Evolutionary conservation across 768 basidiomycete genomes (phyloP).

Genomic region (Naganishia friedmannii): DNA sequence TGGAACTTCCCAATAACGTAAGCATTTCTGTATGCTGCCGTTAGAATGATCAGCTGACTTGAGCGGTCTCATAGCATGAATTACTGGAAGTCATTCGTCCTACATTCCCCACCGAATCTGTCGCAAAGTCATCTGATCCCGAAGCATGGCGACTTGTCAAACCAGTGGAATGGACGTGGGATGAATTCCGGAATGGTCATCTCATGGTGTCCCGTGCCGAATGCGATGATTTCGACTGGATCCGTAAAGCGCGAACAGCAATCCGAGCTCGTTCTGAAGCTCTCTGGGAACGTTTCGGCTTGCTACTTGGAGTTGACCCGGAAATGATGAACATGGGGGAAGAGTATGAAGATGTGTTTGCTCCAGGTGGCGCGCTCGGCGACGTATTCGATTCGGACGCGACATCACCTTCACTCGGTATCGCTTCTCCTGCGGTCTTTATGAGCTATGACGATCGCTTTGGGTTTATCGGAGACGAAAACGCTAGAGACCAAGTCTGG

Average conservation of each 20-base stretch:
- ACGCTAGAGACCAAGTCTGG: slow-evolving; percentile 40
- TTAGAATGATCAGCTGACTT: slow-evolving; percentile 49
- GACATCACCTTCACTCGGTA: slow-evolving; percentile 23
- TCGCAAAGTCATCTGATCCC: slow-evolving; percentile 43
- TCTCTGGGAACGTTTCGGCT: slow-evolving; percentile 87
- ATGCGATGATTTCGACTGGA: slow-evolving; percentile 71
- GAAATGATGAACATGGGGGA: slow-evolving; percentile 59
- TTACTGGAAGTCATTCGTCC: slow-evolving; percentile 46
- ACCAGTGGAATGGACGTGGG: slow-evolving; percentile 65
- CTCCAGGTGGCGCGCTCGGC: slow-evolving; percentile 41
- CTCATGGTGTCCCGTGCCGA: slow-evolving; percentile 63
- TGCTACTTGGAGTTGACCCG: slow-evolving; percentile 78
- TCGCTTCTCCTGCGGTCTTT: slow-evolving; percentile 17
- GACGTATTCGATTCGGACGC: slow-evolving; percentile 35
- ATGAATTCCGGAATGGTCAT: slow-evolving; percentile 63
- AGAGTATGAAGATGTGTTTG: slow-evolving; percentile 53
- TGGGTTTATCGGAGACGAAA: slow-evolving; percentile 20
- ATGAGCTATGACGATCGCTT: slow-evolving; percentile 21
- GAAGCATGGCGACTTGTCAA: slow-evolving; percentile 59
- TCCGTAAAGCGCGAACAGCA: slow-evolving; percentile 68
- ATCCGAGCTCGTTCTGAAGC: slow-evolving; percentile 74
- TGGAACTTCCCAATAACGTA: slow-evolving; percentile 64
- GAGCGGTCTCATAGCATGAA: slow-evolving; percentile 27
- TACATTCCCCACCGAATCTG: slow-evolving; percentile 45
- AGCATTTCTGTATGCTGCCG: background rate